A percentile compares a stretch with the other conserved stretches of the same genome.
Evolutionary conservation across 1,284 basidiomycete genomes (phyloP).

Genomic region (Melampsora americana): DNA sequence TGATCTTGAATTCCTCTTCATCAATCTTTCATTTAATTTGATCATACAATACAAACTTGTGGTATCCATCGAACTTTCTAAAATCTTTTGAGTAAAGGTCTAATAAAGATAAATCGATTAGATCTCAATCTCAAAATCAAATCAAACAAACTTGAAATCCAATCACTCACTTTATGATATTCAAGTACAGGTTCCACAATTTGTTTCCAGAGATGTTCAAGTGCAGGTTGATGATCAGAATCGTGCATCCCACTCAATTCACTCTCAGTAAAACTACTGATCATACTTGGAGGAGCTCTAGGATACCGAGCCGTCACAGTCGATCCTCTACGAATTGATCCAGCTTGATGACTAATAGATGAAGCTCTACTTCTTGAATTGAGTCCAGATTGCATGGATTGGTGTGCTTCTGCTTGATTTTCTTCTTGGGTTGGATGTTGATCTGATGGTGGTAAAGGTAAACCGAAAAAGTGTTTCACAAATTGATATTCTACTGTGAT

Average conservation of each 20-base stretch:
- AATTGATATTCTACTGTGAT: slow-evolving; percentile 85
- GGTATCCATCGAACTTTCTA: slow-evolving; percentile 20
- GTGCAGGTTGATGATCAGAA: slow-evolving; percentile 55
- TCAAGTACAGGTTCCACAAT: slow-evolving; percentile 82
- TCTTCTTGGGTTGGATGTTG: slow-evolving; percentile 33
- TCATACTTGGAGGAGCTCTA: slow-evolving; percentile 35
- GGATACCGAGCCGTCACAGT: slow-evolving; percentile 16
- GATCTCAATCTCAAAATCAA: not conserved
- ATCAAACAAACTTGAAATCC: not conserved
- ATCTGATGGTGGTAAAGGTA: slow-evolving; percentile 43
- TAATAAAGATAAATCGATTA: not conserved
- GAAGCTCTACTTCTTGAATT: slow-evolving; percentile 19
- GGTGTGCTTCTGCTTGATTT: slow-evolving; percentile 1
- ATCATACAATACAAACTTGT: slow-evolving; percentile 42
- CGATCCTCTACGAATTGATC: slow-evolving; percentile 16
- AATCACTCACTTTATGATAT: slow-evolving; percentile 65
- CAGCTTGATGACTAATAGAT: slow-evolving; percentile 2
- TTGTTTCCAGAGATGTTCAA: slow-evolving; percentile 72
- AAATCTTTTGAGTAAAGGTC: slow-evolving; percentile 37
- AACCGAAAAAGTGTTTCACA: slow-evolving; percentile 71
- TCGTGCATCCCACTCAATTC: slow-evolving; percentile 57
- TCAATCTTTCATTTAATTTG: slow-evolving; percentile 33
- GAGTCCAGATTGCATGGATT: not conserved
- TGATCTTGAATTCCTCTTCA: not conserved
- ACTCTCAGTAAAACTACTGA: slow-evolving; percentile 53